These are phyloP conservation scores for Colletotrichum abscissum DNA, from an alignment of 2,329 filamentous ascomycete species.

Conservation along the genomic window DNA sequence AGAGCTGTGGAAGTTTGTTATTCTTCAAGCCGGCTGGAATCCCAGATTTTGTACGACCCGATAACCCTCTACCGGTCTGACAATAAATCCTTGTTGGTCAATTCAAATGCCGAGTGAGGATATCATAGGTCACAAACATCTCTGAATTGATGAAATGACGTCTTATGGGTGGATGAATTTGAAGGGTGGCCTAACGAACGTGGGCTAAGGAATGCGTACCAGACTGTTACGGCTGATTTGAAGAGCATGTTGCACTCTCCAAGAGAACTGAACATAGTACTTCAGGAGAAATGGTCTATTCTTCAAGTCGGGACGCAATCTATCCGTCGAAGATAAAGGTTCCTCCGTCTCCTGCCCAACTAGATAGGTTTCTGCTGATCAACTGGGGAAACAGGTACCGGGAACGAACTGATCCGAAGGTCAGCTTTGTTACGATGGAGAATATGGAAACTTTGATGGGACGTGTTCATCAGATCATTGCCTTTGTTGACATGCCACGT, in stretches of 20 bases:
- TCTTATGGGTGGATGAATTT: not conserved
- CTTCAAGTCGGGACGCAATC: not conserved
- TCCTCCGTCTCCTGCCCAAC: not conserved
- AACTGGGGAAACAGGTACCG: not conserved
- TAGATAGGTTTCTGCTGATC: not conserved
- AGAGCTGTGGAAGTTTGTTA: not conserved
- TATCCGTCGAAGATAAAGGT: not conserved
- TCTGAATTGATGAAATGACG: not conserved
- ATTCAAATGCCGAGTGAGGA: not conserved
- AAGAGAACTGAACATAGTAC: not conserved
- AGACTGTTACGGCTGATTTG: not conserved
- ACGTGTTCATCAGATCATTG: not conserved
- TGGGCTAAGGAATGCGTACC: not conserved
- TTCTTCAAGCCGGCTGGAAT: not conserved
- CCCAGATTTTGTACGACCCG: not conserved
- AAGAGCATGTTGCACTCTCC: not conserved
- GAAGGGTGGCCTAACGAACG: not conserved
- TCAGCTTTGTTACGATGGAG: not conserved
- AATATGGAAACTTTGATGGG: not conserved
- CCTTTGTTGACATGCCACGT: not conserved
- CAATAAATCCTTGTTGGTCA: not conserved
- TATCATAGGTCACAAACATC: not conserved
- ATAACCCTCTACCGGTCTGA: not conserved
- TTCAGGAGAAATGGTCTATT: not conserved
- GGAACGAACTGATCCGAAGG: not conserved